Conservation (phyloP, 441 rosid species). For the Brassica balearica region DNA sequence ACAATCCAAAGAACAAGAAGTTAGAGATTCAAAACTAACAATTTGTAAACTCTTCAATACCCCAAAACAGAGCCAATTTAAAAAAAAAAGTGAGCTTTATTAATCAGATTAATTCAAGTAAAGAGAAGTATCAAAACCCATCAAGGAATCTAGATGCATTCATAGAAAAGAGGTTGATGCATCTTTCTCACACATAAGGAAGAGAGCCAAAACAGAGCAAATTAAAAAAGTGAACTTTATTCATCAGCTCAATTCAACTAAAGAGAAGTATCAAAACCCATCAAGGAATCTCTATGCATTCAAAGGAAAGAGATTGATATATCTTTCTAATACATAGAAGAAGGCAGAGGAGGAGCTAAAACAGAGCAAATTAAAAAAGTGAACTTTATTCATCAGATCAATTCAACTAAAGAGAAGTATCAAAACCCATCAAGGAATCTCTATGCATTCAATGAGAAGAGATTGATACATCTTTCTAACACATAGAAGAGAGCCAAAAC, state of each 20-base stretch:
- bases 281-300: neutral
- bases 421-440: neutral
- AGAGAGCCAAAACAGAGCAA: neutral
- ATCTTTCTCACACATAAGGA: neutral
- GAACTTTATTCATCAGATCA: constrained; percentile 6
- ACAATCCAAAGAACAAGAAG: constrained; percentile 8
- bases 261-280: neutral
- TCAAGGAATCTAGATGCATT: neutral
- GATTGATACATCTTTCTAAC: neutral
- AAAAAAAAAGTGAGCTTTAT: neutral
- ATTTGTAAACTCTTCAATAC: neutral
- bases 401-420: neutral
- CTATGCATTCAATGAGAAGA: neutral
- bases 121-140: neutral
- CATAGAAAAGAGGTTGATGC: neutral
- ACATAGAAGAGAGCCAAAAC: neutral
- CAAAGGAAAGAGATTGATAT: neutral
- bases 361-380: neutral
- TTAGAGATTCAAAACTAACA: constrained; percentile 4
- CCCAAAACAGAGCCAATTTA: neutral
- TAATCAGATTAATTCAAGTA: neutral
- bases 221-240: neutral
- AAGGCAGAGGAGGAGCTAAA: neutral
- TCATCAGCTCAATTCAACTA: neutral
- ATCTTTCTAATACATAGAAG: neutral